Percentiles rank a stretch among this genome's conserved stretches.
These are phyloP conservation scores for Gnomoniopsis sp. DNA, from an alignment of 2,329 filamentous ascomycete species.

Conservation along the genomic window DNA sequence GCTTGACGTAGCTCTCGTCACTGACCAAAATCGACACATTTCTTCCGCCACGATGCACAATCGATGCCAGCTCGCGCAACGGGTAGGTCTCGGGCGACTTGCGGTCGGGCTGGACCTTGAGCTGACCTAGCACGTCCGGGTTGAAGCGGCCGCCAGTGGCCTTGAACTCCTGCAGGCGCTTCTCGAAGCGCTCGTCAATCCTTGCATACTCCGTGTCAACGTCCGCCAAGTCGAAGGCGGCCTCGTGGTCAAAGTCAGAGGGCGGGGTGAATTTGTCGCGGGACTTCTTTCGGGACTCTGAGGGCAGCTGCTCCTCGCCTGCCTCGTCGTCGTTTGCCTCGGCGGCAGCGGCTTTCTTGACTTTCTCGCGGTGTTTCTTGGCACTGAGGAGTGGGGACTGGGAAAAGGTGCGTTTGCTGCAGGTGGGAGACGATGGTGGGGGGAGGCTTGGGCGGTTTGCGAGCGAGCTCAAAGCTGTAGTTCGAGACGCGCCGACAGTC, in stretches of 20 bases:
- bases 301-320: slow-evolving; percentile 1
- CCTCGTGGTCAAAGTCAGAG: slow-evolving; percentile 21
- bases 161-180: slow-evolving; percentile 38
- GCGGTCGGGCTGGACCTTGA: slow-evolving; percentile 36
- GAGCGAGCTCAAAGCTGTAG: background rate
- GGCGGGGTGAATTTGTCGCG: slow-evolving; percentile 8
- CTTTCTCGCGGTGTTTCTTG: slow-evolving; percentile 15
- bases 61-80: slow-evolving; percentile 53
- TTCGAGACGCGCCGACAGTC: background rate
- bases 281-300: slow-evolving; percentile 11
- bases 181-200: slow-evolving; percentile 34
- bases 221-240: slow-evolving; percentile 29
- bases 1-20: slow-evolving; percentile 44
- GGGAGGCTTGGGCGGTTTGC: background rate
- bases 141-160: slow-evolving; percentile 48
- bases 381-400: slow-evolving; percentile 5
- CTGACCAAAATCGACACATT: slow-evolving; percentile 35
- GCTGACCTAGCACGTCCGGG: slow-evolving; percentile 43
- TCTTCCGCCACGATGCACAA: slow-evolving; percentile 45
- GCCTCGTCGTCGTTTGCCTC: background rate
- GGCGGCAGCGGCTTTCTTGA: background rate
- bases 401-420: slow-evolving; percentile 9
- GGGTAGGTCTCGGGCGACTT: slow-evolving; percentile 35
- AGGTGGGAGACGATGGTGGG: background rate
- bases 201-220: slow-evolving; percentile 22